These are phyloP conservation scores for Gynandropsis gynandra DNA, from an alignment of 345 rosid species.

Conservation along the genomic window DNA sequence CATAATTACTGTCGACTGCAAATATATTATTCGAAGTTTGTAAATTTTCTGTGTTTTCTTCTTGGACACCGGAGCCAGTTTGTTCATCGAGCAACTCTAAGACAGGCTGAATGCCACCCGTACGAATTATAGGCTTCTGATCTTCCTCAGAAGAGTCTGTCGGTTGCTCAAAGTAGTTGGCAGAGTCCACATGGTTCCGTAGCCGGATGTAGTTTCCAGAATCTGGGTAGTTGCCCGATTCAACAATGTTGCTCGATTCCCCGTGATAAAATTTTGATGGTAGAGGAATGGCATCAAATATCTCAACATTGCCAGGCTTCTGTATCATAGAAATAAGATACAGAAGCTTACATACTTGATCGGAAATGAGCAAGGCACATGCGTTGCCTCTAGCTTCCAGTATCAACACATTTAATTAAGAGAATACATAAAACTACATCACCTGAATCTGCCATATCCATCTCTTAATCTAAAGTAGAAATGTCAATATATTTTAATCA, in stretches of 20 bases:
- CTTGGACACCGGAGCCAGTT: slow-evolving; percentile 32
- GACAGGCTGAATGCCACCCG: slow-evolving; percentile 24
- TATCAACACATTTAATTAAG: too few relatives aligned
- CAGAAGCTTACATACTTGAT: too few relatives aligned
- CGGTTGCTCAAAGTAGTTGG: slow-evolving; percentile 21
- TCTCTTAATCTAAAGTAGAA: too few relatives aligned
- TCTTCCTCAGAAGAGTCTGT: slow-evolving; percentile 36
- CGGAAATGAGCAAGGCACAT: too few relatives aligned
- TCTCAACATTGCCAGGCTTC: slow-evolving; percentile 32
- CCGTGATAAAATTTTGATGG: slow-evolving; percentile 45
- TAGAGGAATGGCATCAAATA: slow-evolving; percentile 36
- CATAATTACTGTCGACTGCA: slow-evolving; percentile 31
- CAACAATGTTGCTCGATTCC: slow-evolving; percentile 46
- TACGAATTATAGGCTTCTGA: slow-evolving; percentile 35
- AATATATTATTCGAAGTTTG: slow-evolving; percentile 41
- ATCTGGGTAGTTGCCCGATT: slow-evolving; percentile 19
- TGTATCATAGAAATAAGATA: slow-evolving; percentile 18
- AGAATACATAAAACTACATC: too few relatives aligned
- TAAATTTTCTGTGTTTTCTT: slow-evolving; percentile 30
- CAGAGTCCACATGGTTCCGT: slow-evolving; percentile 25
- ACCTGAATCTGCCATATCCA: too few relatives aligned
- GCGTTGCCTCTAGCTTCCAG: too few relatives aligned
- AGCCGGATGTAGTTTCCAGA: slow-evolving; percentile 12
- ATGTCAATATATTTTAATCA: too few relatives aligned
- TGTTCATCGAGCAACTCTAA: slow-evolving; percentile 30